A percentile compares a stretch with the other conserved stretches of the same genome.
These are phyloP conservation scores for Trichoderma semiorbis DNA, from an alignment of 2,329 filamentous ascomycete species.

Conservation along the genomic window DNA sequence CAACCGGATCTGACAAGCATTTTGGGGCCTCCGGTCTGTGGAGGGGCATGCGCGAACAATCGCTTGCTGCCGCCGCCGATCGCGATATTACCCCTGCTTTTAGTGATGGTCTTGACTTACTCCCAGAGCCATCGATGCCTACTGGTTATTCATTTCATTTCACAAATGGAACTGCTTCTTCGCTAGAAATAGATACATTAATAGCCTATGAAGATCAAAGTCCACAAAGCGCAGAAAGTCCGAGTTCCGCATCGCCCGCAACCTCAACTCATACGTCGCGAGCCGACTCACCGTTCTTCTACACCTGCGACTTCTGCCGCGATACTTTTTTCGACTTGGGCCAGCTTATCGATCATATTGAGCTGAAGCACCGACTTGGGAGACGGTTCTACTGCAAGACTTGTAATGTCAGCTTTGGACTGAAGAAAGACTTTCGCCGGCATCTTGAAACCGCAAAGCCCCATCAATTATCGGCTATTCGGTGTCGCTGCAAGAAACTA, in stretches of 20 bases:
- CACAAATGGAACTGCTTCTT: neutral
- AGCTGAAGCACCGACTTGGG: neutral
- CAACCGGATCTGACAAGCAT: neutral
- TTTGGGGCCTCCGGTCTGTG: neutral
- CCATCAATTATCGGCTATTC: neutral
- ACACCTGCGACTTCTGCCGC: neutral
- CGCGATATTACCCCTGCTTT: neutral
- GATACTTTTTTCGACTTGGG: neutral
- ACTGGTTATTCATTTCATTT: neutral
- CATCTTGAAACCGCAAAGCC: neutral
- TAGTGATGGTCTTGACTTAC: neutral
- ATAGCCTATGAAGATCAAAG: neutral
- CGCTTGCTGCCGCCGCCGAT: neutral
- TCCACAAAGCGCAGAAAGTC: neutral
- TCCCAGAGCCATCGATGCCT: neutral
- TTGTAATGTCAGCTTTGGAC: neutral
- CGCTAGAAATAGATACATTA: neutral
- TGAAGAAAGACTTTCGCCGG: neutral
- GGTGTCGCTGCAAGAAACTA: neutral
- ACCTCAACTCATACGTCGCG: neutral
- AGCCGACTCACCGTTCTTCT: neutral
- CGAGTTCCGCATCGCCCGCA: neutral
- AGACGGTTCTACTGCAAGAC: neutral
- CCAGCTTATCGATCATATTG: neutral
- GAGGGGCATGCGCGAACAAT: neutral